Conservation (phyloP, 768 basidiomycete genomes). For the Favolaschia claudopus region DNA sequence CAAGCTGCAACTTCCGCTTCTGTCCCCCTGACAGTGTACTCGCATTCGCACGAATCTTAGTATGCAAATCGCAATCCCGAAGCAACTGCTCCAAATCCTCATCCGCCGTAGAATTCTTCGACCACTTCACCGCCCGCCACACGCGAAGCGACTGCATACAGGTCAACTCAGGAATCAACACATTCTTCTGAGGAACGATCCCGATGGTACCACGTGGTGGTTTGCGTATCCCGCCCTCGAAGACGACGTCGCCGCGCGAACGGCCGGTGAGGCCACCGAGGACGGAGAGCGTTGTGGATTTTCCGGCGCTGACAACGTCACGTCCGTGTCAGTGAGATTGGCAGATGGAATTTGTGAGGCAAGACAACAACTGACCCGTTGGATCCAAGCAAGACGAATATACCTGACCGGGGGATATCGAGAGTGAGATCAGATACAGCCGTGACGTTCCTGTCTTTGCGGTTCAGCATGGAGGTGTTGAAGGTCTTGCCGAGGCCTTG, state of each 20-base stretch:
- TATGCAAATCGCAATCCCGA: constrained; percentile 74
- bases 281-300: constrained; percentile 75
- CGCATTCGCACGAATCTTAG: constrained; percentile 72
- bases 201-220: constrained; percentile 74
- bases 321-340: not conserved
- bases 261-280: constrained; percentile 68
- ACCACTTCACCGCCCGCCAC: constrained; percentile 77
- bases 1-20: constrained; percentile 85
- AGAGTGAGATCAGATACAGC: constrained; percentile 74
- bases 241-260: constrained; percentile 63
- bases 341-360: not conserved
- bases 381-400: constrained; percentile 80
- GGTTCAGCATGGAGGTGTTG: constrained; percentile 54
- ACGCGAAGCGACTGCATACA: constrained; percentile 77
- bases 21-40: constrained; percentile 79
- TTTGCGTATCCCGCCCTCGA: constrained; percentile 58
- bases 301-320: constrained; percentile 64
- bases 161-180: constrained; percentile 77
- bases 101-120: constrained; percentile 48
- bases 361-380: constrained; percentile 57
- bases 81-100: constrained; percentile 73
- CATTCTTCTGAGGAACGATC: constrained; percentile 80
- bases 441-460: constrained; percentile 56
- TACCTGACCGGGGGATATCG: constrained; percentile 74
- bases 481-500: constrained; percentile 68